Evolutionary conservation across 108 stramenopile genomes (phyloP), one percentile per base, ranked within the genome.

Genomic region (Skeletonema menzelii): DNA sequence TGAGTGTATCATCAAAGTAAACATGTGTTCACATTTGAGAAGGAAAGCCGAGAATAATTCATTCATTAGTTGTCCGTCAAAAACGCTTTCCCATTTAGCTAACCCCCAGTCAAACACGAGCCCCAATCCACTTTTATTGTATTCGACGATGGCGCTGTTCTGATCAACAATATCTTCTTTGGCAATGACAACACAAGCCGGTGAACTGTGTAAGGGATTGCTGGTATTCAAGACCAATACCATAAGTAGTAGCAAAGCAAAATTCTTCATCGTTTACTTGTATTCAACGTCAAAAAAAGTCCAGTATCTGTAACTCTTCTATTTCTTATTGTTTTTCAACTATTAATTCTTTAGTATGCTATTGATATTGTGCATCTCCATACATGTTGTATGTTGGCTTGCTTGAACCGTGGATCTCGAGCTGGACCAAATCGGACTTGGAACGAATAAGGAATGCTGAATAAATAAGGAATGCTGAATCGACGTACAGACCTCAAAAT

Each of bases 41-140:
- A 64, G 40, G 38, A 80, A 80, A n/a, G 79, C 79, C 0, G 67
- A 31, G 32, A 80, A 59, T 3, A 80, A 28, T 8, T 80, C 79
- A 22, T 61, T 56, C 27, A 78, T 40, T 4, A 63, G 15, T 11
- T 46, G 47, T 42, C 62, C 63, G 22, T 67, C 70, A 26, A 71
- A 66, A 17, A 71, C 24, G 8, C 31, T 70, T 35, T 79, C 77
- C n/a, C 72, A 14, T 40, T 72, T 72, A 13, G 78, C 66, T 24
- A 79, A 49, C 34, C 71, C 78, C 78, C 78, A 79, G 27, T 72
- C 65, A 4, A 79, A 44, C 5, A 77, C 26, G 22, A 34, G 67
- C 10, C 63, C 63, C 2, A 77, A 6, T 35, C 65, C 74, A 32
- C 60, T 22, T 24, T 75, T 57, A n/a, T 68, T 53, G 37, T 67